These are phyloP conservation scores for Prunella vulgaris DNA, from an alignment of 257 asterid species.

Conservation along the genomic window DNA sequence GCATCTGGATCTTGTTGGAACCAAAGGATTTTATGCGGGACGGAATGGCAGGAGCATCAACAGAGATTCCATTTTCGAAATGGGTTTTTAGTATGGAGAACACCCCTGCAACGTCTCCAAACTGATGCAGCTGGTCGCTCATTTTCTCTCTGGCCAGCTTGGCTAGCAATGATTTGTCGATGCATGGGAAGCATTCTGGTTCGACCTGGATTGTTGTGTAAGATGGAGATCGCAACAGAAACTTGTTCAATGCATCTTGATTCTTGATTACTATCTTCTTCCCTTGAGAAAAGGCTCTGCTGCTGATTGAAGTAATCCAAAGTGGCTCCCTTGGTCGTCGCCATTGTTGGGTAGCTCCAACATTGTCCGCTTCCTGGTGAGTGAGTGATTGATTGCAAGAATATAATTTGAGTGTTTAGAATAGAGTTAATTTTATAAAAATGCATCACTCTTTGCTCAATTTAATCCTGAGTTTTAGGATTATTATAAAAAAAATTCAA, in stretches of 20 bases:
- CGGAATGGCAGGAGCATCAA: background rate
- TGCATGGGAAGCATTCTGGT: background rate
- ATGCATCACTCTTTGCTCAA: too few relatives aligned
- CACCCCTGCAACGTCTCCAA: background rate
- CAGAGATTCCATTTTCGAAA: background rate
- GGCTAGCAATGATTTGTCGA: background rate
- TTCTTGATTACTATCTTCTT: background rate
- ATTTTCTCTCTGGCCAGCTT: background rate
- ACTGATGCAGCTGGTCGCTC: background rate
- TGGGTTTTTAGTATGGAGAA: background rate
- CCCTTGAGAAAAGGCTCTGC: constrained; percentile 16
- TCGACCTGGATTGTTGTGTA: background rate
- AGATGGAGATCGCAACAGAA: background rate
- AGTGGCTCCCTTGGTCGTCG: too few relatives aligned
- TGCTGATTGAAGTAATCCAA: too few relatives aligned
- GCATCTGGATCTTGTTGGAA: background rate
- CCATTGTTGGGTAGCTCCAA: too few relatives aligned
- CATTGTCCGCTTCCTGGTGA: too few relatives aligned
- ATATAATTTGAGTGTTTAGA: too few relatives aligned
- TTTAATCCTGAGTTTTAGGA: too few relatives aligned
- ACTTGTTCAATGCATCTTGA: background rate
- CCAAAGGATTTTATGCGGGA: background rate
- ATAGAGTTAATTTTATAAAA: too few relatives aligned
- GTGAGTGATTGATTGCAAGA: too few relatives aligned
- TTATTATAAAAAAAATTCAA: too few relatives aligned